A percentile compares a stretch with the other conserved stretches of the same genome.
phyloP scores from a whole-genome alignment of 495 filamentous ascomycete species.

The Lasiosphaeria miniovina region DNA sequence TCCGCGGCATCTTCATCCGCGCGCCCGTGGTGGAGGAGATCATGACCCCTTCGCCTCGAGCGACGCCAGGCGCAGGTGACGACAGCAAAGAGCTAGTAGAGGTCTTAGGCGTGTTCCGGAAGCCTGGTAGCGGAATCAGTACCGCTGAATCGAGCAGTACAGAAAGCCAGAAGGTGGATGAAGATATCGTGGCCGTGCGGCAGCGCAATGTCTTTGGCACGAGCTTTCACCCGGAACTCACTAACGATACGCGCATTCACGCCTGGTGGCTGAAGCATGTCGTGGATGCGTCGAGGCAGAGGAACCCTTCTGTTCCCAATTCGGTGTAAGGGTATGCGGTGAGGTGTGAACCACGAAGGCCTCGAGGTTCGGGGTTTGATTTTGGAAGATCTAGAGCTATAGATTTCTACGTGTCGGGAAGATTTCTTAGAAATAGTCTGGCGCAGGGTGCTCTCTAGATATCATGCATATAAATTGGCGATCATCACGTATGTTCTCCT shows the following conservation, averaged over 20 bases:
- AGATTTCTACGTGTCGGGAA: too few relatives aligned
- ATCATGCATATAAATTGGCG: too few relatives aligned
- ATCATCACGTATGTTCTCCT: too few relatives aligned
- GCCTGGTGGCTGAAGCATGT: slow-evolving; percentile 89
- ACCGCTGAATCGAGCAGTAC: slow-evolving; percentile 8
- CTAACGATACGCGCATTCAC: slow-evolving; percentile 84
- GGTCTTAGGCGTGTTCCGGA: slow-evolving; percentile 54
- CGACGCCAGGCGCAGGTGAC: slow-evolving; percentile 28
- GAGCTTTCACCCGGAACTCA: slow-evolving; percentile 95
- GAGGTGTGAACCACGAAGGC: too few relatives aligned
- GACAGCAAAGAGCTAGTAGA: slow-evolving; percentile 57
- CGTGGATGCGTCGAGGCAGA: slow-evolving; percentile 23
- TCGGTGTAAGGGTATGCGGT: too few relatives aligned
- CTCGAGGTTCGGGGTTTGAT: too few relatives aligned
- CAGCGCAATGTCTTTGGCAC: slow-evolving; percentile 96
- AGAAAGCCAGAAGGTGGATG: slow-evolving; percentile 33
- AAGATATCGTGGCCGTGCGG: slow-evolving; percentile 83
- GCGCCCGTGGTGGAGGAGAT: slow-evolving; percentile 91
- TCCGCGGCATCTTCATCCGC: slow-evolving; percentile 86
- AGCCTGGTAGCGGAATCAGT: slow-evolving; percentile 13
- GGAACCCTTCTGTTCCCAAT: neutral
- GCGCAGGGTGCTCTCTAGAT: too few relatives aligned
- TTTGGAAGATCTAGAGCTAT: too few relatives aligned
- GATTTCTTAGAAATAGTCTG: too few relatives aligned
- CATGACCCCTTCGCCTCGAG: slow-evolving; percentile 45